phyloP scores from a whole-genome alignment of 805 yeast species.

The Hanseniaspora clermontiae region DNA sequence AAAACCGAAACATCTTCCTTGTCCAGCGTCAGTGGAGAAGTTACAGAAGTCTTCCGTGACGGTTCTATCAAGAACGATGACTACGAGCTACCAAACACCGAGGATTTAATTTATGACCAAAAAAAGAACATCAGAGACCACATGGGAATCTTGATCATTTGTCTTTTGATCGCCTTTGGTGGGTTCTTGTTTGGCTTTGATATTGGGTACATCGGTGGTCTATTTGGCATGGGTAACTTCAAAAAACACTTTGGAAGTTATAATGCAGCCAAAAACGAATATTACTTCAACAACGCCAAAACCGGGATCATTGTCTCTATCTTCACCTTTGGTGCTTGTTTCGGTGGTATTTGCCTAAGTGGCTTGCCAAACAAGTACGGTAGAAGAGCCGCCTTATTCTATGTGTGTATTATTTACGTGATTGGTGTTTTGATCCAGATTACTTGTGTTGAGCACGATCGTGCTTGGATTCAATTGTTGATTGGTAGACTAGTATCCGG shows the following conservation, averaged over 20 bases:
- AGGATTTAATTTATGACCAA: not conserved
- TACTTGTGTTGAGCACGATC: conserved; percentile 26
- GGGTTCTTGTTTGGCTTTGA: conserved; percentile 63
- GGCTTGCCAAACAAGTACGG: conserved; percentile 52
- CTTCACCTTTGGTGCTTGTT: conserved; percentile 64
- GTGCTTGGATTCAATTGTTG: conserved; percentile 57
- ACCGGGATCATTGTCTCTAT: conserved; percentile 46
- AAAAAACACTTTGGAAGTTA: conserved; percentile 43
- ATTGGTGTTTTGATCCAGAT: conserved; percentile 59
- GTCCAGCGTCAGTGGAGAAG: not conserved
- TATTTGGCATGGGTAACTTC: conserved; percentile 48
- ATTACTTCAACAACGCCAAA: conserved; percentile 40
- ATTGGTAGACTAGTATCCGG: conserved; percentile 63
- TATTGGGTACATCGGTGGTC: conserved; percentile 69
- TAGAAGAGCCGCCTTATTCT: conserved; percentile 51
- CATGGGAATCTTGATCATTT: conserved; percentile 23
- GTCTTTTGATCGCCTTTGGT: conserved; percentile 26
- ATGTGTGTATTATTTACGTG: conserved; percentile 48
- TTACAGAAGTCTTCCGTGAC: not conserved
- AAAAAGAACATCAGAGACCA: conserved; percentile 28
- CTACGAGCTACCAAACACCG: not conserved
- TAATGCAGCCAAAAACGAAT: conserved; percentile 21
- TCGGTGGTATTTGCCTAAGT: conserved; percentile 53
- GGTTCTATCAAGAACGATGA: not conserved
- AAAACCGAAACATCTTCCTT: not conserved